phyloP scores from a whole-genome alignment of 257 asterid genomes.

The Ligustrum vulgare region DNA sequence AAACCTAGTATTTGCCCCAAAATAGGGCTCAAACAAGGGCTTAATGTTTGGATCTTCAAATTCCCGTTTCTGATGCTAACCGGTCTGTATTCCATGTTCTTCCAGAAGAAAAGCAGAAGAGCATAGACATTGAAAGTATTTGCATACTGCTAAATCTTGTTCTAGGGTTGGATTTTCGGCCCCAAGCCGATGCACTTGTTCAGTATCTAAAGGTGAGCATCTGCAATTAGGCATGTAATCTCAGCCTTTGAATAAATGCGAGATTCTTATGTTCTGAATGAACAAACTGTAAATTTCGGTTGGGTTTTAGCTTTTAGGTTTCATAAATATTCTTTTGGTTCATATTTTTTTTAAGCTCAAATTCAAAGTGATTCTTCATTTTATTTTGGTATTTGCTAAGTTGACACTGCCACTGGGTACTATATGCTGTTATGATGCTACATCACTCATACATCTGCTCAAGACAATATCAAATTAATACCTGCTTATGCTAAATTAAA shows the following conservation, averaged over 20 bases:
- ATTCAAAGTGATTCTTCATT: neutral
- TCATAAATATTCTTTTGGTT: neutral
- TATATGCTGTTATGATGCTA: neutral
- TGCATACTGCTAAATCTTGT: conserved; percentile 72
- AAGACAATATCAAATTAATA: too few species aligned
- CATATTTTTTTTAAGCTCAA: too few species aligned
- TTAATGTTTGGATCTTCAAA: conserved; percentile 4
- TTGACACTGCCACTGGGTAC: neutral
- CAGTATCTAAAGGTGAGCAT: conserved; percentile 69
- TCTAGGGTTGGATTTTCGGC: conserved; percentile 55
- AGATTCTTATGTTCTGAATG: neutral
- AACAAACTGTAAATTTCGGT: neutral
- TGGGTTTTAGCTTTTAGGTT: neutral
- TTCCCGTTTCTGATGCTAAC: conserved; percentile 2
- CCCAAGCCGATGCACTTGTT: conserved; percentile 60
- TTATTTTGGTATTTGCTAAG: neutral
- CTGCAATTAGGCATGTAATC: conserved; percentile 7
- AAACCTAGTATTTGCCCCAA: too few species aligned
- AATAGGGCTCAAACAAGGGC: too few species aligned
- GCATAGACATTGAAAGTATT: conserved; percentile 69
- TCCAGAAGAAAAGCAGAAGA: conserved; percentile 82
- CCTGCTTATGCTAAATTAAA: too few species aligned
- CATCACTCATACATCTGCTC: too few species aligned
- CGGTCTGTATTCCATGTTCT: conserved; percentile 24
- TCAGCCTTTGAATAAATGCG: neutral